Base-by-base conservation (phyloP, 768 basidiomycete genomes). In the Pleurotus platypus region DNA sequence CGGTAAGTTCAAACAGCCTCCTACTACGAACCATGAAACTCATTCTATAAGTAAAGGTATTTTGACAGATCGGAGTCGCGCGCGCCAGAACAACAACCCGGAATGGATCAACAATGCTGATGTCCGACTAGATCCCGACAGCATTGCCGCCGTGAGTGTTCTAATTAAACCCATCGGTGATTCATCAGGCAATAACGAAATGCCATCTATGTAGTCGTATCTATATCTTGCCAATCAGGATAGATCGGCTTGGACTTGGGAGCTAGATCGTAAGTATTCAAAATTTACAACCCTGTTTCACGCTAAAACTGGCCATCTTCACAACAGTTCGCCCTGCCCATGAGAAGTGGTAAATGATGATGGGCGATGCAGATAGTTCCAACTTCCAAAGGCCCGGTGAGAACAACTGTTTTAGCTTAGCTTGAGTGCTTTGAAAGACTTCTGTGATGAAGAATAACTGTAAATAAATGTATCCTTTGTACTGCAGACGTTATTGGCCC, bases 241-340 rank as follows among this genome's bases (percentile, higher is more conserved):
- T 55, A 77, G 81, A 27, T 86, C 86, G 35, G 80, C 86, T 8
- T 88, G 81, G 86, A 85, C 86, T 8, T 91, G 88, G 88, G 89
- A 91, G 65, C 75, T 91, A 24, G 89, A 91, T 60, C 73, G 89
- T 90, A 64, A 74, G 88, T 71, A 16, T 20, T 49, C n/a, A 16
- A 42, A 47, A 13, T 26, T 42, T 16, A 9, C 11, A 22, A 20
- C 55, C 26, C n/a, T 16, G 1, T 18, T 27, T 37, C 15, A 39
- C 58, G 8, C 30, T 35, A 37, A 30, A 12, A 24, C 45, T 24
- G 46, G n/a, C 43, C 9, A 12, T 16, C n/a, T 16, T 16, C 42
- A n/a, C 40, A 43, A 5, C 56, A 75, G 77, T 79, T 13, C 76
- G 76, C 16, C 78, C 78, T 24, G 74, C 76, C 9, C 75, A 75